Conservation (phyloP, 1,284 basidiomycete genomes). For the Volvariella volvacea region DNA sequence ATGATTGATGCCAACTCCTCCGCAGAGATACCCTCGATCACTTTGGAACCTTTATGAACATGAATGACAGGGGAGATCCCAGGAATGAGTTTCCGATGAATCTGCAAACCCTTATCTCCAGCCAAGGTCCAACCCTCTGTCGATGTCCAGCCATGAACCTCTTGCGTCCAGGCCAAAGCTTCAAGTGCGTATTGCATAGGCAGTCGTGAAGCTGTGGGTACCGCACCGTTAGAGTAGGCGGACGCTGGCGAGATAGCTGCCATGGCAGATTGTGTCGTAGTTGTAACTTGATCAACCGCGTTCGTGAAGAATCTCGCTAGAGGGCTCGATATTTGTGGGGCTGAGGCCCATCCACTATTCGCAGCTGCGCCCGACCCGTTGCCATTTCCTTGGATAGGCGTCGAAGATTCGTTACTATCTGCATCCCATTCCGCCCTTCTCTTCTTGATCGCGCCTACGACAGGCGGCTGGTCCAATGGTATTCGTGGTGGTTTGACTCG, state of each 20-base stretch:
- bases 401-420: slow-evolving; percentile 21
- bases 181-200: slow-evolving; percentile 78
- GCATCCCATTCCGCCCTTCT: slow-evolving; percentile 60
- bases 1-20: slow-evolving; percentile 82
- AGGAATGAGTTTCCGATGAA: slow-evolving; percentile 71
- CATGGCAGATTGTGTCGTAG: slow-evolving; percentile 66
- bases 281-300: slow-evolving; percentile 67
- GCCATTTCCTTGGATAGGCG: slow-evolving; percentile 7
- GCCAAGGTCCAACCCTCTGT: slow-evolving; percentile 79
- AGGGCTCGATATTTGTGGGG: slow-evolving; percentile 64
- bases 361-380: slow-evolving; percentile 13
- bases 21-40: slow-evolving; percentile 91
- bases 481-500: slow-evolving; percentile 82
- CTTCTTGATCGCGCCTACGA: slow-evolving; percentile 63
- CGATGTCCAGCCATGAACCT: slow-evolving; percentile 30
- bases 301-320: slow-evolving; percentile 66
- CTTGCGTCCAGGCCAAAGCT: slow-evolving; percentile 72
- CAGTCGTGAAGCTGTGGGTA: slow-evolving; percentile 46
- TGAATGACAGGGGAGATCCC: slow-evolving; percentile 80
- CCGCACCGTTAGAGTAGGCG: slow-evolving; percentile 30
- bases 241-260: slow-evolving; percentile 60
- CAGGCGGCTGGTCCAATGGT: slow-evolving; percentile 89
- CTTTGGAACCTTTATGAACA: slow-evolving; percentile 85
- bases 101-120: slow-evolving; percentile 73
- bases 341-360: slow-evolving; percentile 32